phyloP scores from a whole-genome alignment of 352 stramenopile genomes.

The Pythium insidiosum region DNA sequence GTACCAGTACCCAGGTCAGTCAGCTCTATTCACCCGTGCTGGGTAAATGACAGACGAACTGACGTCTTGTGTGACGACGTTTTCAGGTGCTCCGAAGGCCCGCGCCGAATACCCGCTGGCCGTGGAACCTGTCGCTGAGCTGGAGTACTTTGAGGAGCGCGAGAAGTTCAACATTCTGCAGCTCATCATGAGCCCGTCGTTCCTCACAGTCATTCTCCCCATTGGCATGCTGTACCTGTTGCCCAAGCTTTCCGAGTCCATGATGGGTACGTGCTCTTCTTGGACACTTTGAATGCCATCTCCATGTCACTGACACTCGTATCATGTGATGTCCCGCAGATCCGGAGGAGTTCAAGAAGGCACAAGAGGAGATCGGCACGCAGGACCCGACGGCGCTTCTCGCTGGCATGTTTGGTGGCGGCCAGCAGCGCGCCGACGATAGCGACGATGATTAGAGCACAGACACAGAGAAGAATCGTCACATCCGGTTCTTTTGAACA shows the following conservation, averaged over 20 bases:
- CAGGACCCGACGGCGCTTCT: constrained; percentile 62
- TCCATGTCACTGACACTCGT: background rate
- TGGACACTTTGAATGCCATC: background rate
- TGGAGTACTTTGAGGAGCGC: constrained; percentile 79
- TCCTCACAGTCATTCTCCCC: constrained; percentile 69
- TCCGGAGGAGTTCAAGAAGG: constrained; percentile 83
- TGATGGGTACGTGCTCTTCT: constrained; percentile 42
- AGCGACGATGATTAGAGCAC: constrained; percentile 57
- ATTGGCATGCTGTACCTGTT: constrained; percentile 74
- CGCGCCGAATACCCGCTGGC: constrained; percentile 53
- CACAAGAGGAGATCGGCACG: constrained; percentile 74
- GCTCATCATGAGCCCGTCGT: constrained; percentile 75
- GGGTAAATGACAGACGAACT: background rate
- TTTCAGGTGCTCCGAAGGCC: constrained; percentile 35
- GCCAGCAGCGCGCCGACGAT: constrained; percentile 42
- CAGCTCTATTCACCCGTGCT: background rate
- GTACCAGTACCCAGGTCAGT: constrained; percentile 64
- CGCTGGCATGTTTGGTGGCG: constrained; percentile 66
- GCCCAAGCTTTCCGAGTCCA: constrained; percentile 70
- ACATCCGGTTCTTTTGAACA: background rate
- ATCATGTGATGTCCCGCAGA: no score
- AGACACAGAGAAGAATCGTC: no score
- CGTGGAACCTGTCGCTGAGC: constrained; percentile 52
- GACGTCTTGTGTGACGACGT: background rate
- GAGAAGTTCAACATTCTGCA: constrained; percentile 76